Percentiles rank a stretch among this genome's conserved stretches.
Evolutionary conservation across 2,329 filamentous ascomycete genomes (phyloP).

Genomic region (Aulographum hederae): DNA sequence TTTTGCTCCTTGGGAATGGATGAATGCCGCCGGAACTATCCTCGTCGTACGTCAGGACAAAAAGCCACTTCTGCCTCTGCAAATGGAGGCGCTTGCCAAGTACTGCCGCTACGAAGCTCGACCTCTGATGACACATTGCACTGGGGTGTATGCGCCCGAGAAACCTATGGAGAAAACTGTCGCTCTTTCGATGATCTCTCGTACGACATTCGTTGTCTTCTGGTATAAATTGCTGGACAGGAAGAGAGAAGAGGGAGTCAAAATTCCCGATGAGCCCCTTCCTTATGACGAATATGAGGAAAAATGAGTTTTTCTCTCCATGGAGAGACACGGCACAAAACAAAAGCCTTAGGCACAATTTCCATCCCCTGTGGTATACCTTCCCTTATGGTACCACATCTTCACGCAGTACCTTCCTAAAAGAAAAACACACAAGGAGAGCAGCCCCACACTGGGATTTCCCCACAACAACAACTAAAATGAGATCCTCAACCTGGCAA

Average conservation of each 20-base stretch:
- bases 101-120: slow-evolving; percentile 2
- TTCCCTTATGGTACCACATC: no score
- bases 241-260: background rate
- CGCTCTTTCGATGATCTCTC: slow-evolving; percentile 1
- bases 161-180: background rate
- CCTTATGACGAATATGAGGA: no score
- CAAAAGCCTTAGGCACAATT: no score
- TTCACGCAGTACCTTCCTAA: no score
- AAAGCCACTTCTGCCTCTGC: slow-evolving; percentile 4
- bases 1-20: slow-evolving; percentile 3
- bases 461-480: no score
- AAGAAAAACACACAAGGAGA: no score
- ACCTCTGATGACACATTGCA: background rate
- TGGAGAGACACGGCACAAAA: no score
- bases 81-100: slow-evolving; percentile 1
- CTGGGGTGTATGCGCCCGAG: slow-evolving; percentile 1
- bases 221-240: slow-evolving; percentile 1
- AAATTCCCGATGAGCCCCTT: no score
- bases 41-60: slow-evolving; percentile 4
- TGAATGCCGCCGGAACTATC: slow-evolving; percentile 1
- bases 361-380: no score
- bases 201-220: background rate
- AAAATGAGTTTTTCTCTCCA: no score
- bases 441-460: no score
- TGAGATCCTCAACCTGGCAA: no score